phyloP scores from a whole-genome alignment of 2,329 filamentous ascomycete genomes.

The Leptoxyphium fumago region DNA sequence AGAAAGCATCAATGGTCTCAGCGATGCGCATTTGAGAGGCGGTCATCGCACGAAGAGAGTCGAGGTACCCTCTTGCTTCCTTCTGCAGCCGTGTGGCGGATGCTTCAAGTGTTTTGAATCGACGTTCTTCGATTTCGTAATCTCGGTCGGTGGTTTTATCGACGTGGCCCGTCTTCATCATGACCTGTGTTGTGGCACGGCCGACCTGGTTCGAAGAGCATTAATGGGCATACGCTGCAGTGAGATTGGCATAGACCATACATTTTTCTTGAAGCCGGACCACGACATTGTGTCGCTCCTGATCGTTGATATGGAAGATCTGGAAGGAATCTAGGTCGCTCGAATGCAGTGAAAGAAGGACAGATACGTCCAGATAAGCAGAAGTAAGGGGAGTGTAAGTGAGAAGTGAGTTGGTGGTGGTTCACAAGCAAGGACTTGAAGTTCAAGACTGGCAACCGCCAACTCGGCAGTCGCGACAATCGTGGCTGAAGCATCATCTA shows the following conservation, averaged over 20 bases:
- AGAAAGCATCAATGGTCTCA: constrained; percentile 98
- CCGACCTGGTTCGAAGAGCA: constrained; percentile 59
- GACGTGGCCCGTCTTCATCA: constrained; percentile 99
- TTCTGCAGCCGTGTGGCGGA: constrained; percentile 87
- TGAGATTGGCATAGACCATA: constrained; percentile 1
- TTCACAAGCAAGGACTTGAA: too few relatives aligned
- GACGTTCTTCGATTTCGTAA: constrained; percentile 86
- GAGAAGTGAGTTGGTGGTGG: too few relatives aligned
- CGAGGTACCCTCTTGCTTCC: constrained; percentile 94
- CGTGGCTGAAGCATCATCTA: not conserved
- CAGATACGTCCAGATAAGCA: too few relatives aligned
- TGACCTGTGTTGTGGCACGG: constrained; percentile 96
- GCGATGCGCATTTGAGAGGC: constrained; percentile 98
- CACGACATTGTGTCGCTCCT: constrained; percentile 45
- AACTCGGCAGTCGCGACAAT: not conserved
- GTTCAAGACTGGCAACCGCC: too few relatives aligned
- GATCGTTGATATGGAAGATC: not conserved
- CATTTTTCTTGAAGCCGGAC: constrained; percentile 26
- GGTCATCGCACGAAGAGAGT: constrained; percentile 95
- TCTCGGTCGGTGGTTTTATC: constrained; percentile 98
- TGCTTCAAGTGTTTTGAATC: constrained; percentile 94
- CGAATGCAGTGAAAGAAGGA: too few relatives aligned
- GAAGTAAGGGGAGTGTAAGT: too few relatives aligned
- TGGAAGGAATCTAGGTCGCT: too few relatives aligned
- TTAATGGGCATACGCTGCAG: constrained; percentile 57